Base-by-base conservation (phyloP, 2,329 filamentous ascomycete genomes). In the Rhynchosporium graminicola region DNA sequence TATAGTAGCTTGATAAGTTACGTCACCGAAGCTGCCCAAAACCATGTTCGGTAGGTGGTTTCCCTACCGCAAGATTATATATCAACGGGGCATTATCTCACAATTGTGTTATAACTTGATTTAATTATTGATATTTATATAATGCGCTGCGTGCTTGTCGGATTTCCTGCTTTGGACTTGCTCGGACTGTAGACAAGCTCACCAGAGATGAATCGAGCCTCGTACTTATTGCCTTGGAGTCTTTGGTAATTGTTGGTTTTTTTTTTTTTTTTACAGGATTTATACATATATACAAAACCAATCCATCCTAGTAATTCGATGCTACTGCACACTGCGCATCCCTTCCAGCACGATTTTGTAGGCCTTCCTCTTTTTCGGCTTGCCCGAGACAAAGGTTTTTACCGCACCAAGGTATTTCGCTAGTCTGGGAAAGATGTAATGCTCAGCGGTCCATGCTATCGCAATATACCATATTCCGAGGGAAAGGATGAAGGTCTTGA, bases 341-440 rank as follows among this genome's bases (percentile, higher is more conserved):
- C 84, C 80, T 72, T 95, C 89, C 56, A 82, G 74, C 36, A 97
- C 87, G 26, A 91, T 70, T 78, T 98, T 98, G 74, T 97, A 97
- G 77, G 87, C 81, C 77, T 97, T 97, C 67, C 92, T 84, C 77
- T 89, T 86, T 79, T 97, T 97, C 48, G 80, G 77, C 72, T 80
- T 81, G 56, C 83, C 75, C 68, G 83, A 77, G 74, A 92, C 60
- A n/a, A 75, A 77, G 57, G 82, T 77, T 72, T 87, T 89, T 15
- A 82, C 68, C 36, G 77, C 78, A 1, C 91, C 92, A 60, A 97
- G 78, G 52, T 80, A 76, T 65, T 84, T 86, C 20, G 92, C 89
- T 60, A 97, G 68, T 28, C 77, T 77, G 42, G 87, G 86, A 64
- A 97, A 89, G 4, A 95, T 45, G 60, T 85, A 83, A 61, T 83